These are phyloP conservation scores for Mycena latifolia DNA, from an alignment of 768 basidiomycete species.

Conservation along the genomic window DNA sequence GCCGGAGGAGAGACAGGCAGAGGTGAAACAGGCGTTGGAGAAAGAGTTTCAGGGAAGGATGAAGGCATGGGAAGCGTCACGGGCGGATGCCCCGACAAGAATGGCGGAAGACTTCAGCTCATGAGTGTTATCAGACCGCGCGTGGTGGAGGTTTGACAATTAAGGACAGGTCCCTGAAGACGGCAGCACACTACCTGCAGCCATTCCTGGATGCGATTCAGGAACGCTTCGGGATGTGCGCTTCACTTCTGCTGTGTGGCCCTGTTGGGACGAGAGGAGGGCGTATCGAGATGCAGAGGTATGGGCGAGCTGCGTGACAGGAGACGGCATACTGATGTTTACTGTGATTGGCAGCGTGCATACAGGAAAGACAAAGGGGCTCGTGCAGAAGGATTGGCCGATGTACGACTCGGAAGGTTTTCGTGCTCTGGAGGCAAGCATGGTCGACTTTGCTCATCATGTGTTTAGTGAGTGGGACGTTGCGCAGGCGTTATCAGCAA, in stretches of 20 bases:
- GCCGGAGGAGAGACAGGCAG: neutral
- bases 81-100: neutral
- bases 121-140: too few species aligned
- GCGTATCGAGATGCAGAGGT: neutral
- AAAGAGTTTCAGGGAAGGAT: neutral
- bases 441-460: slow-evolving; percentile 3
- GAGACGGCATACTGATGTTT: too few species aligned
- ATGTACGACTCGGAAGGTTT: neutral
- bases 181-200: neutral
- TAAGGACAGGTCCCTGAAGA: neutral
- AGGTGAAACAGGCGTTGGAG: neutral
- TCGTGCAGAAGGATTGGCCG: neutral
- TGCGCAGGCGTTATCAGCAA: too few species aligned
- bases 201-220: neutral
- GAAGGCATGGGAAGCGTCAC: neutral
- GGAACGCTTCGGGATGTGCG: slow-evolving; percentile 1
- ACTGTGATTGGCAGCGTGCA: slow-evolving; percentile 4
- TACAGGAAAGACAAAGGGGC: neutral
- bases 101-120: neutral
- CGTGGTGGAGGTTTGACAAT: too few species aligned
- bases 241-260: neutral
- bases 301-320: neutral
- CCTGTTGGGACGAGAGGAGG: neutral
- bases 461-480: neutral
- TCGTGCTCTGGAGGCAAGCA: neutral